Evolutionary conservation across 73 alveolate species (phyloP).

Genomic region (Loxodes magnus): DNA sequence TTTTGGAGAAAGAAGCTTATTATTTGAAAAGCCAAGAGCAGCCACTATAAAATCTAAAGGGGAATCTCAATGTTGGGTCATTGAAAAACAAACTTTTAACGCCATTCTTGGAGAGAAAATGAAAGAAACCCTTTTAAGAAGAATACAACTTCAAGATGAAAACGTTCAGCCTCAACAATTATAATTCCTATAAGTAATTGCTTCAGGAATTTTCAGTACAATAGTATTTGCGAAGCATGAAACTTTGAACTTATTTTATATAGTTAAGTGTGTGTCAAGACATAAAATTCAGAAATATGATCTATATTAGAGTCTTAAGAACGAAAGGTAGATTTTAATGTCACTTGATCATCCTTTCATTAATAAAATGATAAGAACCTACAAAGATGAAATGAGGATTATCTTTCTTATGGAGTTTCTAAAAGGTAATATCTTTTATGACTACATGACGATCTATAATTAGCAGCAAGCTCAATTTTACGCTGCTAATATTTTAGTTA

Average conservation of each 20-base stretch:
- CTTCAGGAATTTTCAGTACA: slow-evolving; percentile 53
- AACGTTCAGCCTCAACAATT: slow-evolving; percentile 40
- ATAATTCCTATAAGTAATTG: slow-evolving; percentile 29
- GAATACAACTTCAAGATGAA: slow-evolving; percentile 42
- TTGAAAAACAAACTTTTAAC: slow-evolving; percentile 54
- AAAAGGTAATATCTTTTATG: slow-evolving; percentile 39
- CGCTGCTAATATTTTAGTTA: slow-evolving; percentile 23
- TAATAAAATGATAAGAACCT: slow-evolving; percentile 34
- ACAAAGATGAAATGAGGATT: slow-evolving; percentile 30
- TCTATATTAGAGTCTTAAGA: background rate
- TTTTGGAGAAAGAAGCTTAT: slow-evolving; percentile 30
- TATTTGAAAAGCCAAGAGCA: slow-evolving; percentile 16
- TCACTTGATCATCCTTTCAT: slow-evolving; percentile 9
- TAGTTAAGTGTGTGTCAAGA: slow-evolving; percentile 1
- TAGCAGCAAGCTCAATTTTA: slow-evolving; percentile 30
- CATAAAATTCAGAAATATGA: background rate
- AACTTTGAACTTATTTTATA: background rate
- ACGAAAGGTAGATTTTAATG: background rate
- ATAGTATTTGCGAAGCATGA: slow-evolving; percentile 49
- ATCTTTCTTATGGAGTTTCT: slow-evolving; percentile 39
- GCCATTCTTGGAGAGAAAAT: slow-evolving; percentile 39
- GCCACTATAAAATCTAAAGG: slow-evolving; percentile 5
- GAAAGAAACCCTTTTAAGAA: slow-evolving; percentile 36
- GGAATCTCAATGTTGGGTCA: slow-evolving; percentile 11
- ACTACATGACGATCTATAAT: slow-evolving; percentile 26